A percentile compares a stretch with the other conserved stretches of the same genome.
Evolutionary conservation across 2,329 filamentous ascomycete species (phyloP).

Genomic region (Pseudocercospora pini-densiflorae): DNA sequence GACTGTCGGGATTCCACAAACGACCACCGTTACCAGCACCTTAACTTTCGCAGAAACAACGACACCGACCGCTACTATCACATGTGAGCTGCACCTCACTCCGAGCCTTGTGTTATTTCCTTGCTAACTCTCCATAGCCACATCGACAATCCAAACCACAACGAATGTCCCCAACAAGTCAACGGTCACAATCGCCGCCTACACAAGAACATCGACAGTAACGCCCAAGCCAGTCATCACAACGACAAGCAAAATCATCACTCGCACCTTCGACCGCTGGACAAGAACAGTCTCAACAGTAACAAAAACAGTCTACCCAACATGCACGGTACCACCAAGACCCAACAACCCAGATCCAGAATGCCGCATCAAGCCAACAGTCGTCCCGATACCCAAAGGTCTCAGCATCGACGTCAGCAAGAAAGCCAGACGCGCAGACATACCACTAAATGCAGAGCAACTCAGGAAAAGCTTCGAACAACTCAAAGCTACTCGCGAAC

Average conservation of each 20-base stretch:
- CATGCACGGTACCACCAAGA: conserved; percentile 37
- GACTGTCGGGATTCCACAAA: conserved; percentile 39
- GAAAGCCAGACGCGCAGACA: conserved; percentile 16
- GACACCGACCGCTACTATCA: conserved; percentile 22
- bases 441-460: background rate
- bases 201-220: conserved; percentile 31
- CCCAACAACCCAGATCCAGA: conserved; percentile 14
- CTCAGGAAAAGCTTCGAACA: conserved; percentile 13
- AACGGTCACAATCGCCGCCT: conserved; percentile 37
- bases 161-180: conserved; percentile 32
- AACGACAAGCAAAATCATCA: conserved; percentile 29
- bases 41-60: conserved; percentile 26
- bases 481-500: background rate
- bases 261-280: conserved; percentile 38
- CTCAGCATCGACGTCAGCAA: conserved; percentile 27
- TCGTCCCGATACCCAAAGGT: conserved; percentile 22
- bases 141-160: conserved; percentile 22
- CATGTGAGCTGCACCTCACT: conserved; percentile 10
- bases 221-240: conserved; percentile 26
- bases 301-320: conserved; percentile 42
- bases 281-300: conserved; percentile 26
- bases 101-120: no score
- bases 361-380: conserved; percentile 34
- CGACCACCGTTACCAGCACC: conserved; percentile 25
- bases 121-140: conserved; percentile 7